phyloP scores from a whole-genome alignment of 306 rosid species.

The Cyclanthera cordifolia region DNA sequence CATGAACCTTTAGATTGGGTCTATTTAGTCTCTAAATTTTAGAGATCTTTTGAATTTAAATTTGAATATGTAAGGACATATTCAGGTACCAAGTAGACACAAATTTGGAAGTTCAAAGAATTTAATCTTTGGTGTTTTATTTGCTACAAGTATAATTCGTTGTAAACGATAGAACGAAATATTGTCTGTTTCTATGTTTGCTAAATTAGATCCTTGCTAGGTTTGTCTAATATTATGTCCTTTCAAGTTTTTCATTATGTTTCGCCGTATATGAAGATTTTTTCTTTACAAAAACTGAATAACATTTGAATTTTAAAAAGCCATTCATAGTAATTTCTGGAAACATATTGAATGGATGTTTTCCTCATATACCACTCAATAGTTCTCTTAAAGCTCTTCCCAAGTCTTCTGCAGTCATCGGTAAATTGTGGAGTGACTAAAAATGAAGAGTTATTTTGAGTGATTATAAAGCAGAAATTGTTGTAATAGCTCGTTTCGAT shows the following conservation, averaged over 20 bases:
- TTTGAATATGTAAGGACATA: too few species aligned
- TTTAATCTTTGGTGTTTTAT: not conserved
- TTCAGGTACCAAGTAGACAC: too few species aligned
- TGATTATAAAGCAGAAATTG: too few species aligned
- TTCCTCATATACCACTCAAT: not conserved
- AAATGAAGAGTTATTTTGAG: too few species aligned
- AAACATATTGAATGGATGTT: not conserved
- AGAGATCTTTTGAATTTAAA: too few species aligned
- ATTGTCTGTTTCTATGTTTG: not conserved
- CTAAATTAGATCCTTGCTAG: not conserved
- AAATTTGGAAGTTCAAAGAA: too few species aligned
- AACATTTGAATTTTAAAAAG: not conserved
- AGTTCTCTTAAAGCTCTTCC: not conserved
- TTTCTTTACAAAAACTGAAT: not conserved
- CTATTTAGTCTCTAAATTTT: too few species aligned
- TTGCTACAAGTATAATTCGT: not conserved
- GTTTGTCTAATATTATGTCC: not conserved
- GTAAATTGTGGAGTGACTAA: too few species aligned
- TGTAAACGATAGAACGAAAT: not conserved
- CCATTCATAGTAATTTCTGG: not conserved
- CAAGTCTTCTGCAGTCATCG: not conserved
- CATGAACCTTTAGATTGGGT: too few species aligned
- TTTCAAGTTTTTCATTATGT: not conserved
- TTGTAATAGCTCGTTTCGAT: too few species aligned
- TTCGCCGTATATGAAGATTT: not conserved